A percentile compares a stretch with the other conserved stretches of the same genome.
Conservation (phyloP, 169 alveolate species). For the Toxoplasma gondii region DNA sequence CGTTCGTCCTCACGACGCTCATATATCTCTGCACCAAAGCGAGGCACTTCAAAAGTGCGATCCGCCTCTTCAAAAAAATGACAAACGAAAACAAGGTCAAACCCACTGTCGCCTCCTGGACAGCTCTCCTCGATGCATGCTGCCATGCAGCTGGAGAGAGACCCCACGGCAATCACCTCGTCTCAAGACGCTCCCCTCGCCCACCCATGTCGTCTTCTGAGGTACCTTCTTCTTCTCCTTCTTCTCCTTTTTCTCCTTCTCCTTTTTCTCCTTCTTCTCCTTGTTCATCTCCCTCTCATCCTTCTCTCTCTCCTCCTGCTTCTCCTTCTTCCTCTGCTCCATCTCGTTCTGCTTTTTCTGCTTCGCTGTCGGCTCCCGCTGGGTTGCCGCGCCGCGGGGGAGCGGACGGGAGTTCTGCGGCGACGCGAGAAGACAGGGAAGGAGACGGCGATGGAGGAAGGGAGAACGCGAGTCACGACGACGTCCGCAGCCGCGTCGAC, state of each 20-base stretch:
- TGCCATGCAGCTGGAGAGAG: not conserved
- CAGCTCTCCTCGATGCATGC: constrained; percentile 14
- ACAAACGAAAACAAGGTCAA: not conserved
- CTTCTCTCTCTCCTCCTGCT: not conserved
- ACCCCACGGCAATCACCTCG: not conserved
- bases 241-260: too few relatives aligned
- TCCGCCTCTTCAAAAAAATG: not conserved
- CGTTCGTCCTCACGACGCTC: constrained; percentile 10
- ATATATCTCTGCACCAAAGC: constrained; percentile 3
- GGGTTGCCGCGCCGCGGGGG: too few relatives aligned
- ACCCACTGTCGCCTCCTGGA: constrained; percentile 28
- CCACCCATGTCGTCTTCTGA: too few relatives aligned
- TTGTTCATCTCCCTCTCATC: not conserved
- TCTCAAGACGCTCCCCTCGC: too few relatives aligned
- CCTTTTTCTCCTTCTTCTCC: not conserved
- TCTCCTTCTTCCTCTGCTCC: not conserved
- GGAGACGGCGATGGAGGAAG: not conserved
- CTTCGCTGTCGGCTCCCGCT: not conserved
- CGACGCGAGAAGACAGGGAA: too few relatives aligned
- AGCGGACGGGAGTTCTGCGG: too few relatives aligned
- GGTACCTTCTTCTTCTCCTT: too few relatives aligned
- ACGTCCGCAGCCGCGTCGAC: not conserved
- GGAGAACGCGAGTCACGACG: not conserved
- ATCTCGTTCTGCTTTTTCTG: not conserved
- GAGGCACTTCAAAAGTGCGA: not conserved